Conservation (phyloP, 768 basidiomycete genomes). For the Russula lepida region DNA sequence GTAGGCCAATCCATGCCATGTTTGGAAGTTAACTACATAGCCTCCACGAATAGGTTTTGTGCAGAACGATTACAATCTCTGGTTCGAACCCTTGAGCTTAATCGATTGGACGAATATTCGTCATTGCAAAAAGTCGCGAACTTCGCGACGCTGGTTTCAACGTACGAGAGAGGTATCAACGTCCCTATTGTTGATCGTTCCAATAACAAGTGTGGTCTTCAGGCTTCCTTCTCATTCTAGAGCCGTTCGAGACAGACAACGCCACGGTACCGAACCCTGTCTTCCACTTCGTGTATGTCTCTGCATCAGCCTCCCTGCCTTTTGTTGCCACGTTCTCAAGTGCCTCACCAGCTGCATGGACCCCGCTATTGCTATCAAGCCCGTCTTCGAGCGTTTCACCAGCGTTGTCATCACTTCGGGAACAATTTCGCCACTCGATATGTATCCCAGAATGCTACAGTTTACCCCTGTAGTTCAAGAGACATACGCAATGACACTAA, state of each 20-base stretch:
- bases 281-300: conserved; percentile 85
- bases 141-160: conserved; percentile 94
- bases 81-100: conserved; percentile 85
- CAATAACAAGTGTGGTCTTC: not conserved
- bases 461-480: conserved; percentile 97
- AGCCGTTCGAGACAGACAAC: conserved; percentile 97
- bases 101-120: conserved; percentile 82
- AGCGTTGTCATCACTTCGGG: conserved; percentile 98
- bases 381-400: conserved; percentile 96
- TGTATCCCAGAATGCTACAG: conserved; percentile 99
- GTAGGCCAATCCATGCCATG: conserved; percentile 38
- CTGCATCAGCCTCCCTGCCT: conserved; percentile 15
- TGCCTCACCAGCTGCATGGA: conserved; percentile 74
- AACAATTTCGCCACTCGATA: conserved; percentile 96
- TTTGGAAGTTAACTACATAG: not conserved
- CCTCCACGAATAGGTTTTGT: conserved; percentile 61
- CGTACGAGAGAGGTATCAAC: conserved; percentile 84
- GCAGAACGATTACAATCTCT: conserved; percentile 92
- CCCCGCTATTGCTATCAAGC: conserved; percentile 94
- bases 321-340: not conserved
- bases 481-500: conserved; percentile 95
- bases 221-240: conserved; percentile 95
- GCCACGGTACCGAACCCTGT: conserved; percentile 98
- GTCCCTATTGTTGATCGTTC: not conserved
- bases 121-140: conserved; percentile 91